Evolutionary conservation across 257 asterid species (phyloP).

Genomic region (Nicotiana tabacum): DNA sequence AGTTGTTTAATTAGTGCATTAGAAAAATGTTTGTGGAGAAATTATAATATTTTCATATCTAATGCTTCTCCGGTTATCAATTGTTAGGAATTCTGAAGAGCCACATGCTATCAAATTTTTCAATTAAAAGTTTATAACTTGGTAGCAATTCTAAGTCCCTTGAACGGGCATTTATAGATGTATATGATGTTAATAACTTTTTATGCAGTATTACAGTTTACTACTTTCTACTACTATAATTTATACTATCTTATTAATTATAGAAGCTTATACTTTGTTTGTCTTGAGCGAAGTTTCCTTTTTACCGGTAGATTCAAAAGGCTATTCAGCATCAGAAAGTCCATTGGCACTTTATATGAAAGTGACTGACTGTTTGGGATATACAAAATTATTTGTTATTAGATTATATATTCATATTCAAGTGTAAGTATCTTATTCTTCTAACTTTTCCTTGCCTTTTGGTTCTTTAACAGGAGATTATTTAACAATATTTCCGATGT

Average conservation of each 20-base stretch:
- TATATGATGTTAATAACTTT: neutral
- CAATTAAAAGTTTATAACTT: slow-evolving; percentile 80
- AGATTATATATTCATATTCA: no score
- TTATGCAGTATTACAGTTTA: neutral
- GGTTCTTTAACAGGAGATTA: slow-evolving; percentile 57
- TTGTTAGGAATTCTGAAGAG: slow-evolving; percentile 85
- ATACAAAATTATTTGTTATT: neutral
- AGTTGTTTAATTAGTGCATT: no score
- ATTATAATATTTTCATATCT: no score
- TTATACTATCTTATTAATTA: neutral
- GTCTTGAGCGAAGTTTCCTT: no score
- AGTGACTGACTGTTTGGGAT: slow-evolving; percentile 79
- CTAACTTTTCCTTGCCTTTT: neutral
- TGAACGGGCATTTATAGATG: slow-evolving; percentile 50
- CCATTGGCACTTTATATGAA: slow-evolving; percentile 78
- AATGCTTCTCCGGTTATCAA: slow-evolving; percentile 43
- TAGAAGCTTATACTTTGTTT: no score
- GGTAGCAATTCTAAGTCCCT: slow-evolving; percentile 77
- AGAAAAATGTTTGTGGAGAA: no score
- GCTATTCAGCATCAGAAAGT: slow-evolving; percentile 76
- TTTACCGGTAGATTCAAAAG: slow-evolving; percentile 59
- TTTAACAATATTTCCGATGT: slow-evolving; percentile 83
- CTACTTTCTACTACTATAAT: neutral
- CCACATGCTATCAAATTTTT: slow-evolving; percentile 78
- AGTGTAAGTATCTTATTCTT: neutral